These are phyloP conservation scores for Arthrocladium fulminans DNA, from an alignment of 2,329 filamentous ascomycete genomes.

Conservation along the genomic window DNA sequence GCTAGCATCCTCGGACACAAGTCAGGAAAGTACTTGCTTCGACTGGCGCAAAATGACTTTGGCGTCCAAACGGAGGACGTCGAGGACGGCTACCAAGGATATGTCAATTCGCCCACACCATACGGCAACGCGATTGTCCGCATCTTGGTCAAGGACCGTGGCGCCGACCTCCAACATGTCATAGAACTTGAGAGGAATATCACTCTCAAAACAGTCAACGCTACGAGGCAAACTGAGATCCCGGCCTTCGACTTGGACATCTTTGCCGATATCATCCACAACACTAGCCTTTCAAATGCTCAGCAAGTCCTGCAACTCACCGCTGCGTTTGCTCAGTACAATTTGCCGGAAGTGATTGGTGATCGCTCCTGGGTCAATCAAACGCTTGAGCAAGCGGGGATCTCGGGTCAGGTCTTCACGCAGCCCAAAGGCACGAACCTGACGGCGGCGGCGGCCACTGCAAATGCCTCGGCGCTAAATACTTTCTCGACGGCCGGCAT, in stretches of 20 bases:
- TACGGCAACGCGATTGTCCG: conserved; percentile 18
- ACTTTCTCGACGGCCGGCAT: neutral
- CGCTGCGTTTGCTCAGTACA: neutral
- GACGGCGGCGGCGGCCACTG: neutral
- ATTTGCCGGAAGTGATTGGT: neutral
- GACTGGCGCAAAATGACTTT: conserved; percentile 10
- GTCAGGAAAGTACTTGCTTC: conserved; percentile 23
- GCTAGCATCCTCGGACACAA: conserved; percentile 15
- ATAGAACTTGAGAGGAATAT: conserved; percentile 15
- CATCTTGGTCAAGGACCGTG: conserved; percentile 13
- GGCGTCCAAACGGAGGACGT: neutral
- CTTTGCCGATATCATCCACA: neutral
- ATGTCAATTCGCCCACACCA: conserved; percentile 20
- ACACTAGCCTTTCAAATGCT: neutral
- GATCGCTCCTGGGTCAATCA: neutral
- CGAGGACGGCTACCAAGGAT: conserved; percentile 14
- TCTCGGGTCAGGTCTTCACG: neutral
- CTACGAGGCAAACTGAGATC: neutral
- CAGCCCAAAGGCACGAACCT: neutral
- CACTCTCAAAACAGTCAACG: neutral
- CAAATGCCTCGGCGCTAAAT: neutral
- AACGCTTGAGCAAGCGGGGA: neutral
- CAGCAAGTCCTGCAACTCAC: neutral
- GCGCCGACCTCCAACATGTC: conserved; percentile 13
- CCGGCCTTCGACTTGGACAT: conserved; percentile 18